A percentile compares a stretch with the other conserved stretches of the same genome.
Conservation (phyloP, 306 rosid genomes). For the Albizia julibrissin region DNA sequence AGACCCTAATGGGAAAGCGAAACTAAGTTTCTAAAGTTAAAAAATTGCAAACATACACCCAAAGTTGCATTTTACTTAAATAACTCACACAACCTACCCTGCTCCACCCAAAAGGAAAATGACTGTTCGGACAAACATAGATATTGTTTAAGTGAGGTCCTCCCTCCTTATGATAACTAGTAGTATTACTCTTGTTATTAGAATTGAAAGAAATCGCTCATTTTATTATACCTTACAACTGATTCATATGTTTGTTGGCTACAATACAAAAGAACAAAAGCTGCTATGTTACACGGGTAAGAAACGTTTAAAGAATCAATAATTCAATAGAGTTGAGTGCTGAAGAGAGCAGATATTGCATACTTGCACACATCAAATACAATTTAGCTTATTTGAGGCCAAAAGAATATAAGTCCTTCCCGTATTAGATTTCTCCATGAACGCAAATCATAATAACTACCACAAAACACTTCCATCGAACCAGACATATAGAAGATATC, state of each 20-base stretch:
- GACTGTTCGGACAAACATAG: background rate
- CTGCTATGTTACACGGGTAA: background rate
- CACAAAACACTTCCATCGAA: constrained; percentile 5
- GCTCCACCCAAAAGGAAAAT: background rate
- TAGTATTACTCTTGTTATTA: background rate
- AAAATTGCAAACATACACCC: constrained; percentile 18
- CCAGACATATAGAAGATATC: background rate
- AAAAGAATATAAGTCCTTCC: background rate
- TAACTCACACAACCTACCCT: background rate
- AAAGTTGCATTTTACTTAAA: background rate
- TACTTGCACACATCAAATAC: background rate
- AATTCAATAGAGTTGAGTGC: background rate
- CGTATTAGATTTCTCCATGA: background rate
- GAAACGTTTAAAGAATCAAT: background rate
- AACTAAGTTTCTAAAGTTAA: constrained; percentile 9
- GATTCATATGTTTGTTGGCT: background rate
- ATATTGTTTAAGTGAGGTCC: background rate
- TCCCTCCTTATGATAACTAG: background rate
- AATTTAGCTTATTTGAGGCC: background rate
- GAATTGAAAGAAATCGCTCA: background rate
- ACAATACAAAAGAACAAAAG: background rate
- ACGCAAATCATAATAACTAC: background rate
- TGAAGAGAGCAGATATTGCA: background rate
- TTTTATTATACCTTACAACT: background rate
- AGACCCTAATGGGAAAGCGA: constrained; percentile 36